Percentiles rank a stretch among this genome's conserved stretches.
Conservation (phyloP, 495 filamentous ascomycete genomes). For the Astrothelium subdiscretum region DNA sequence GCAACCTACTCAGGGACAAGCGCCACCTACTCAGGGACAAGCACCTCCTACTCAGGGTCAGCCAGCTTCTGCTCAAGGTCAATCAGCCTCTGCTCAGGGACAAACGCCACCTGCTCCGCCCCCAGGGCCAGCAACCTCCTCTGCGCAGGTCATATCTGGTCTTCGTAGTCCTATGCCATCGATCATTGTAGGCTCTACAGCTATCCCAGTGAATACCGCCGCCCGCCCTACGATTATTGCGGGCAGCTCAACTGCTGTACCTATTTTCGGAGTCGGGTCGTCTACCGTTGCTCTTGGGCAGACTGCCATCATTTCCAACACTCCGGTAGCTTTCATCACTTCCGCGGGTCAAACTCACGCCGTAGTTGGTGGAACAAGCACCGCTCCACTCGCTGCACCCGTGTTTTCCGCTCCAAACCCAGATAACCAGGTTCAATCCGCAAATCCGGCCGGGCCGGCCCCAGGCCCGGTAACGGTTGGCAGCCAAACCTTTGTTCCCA, state of each 20-base stretch:
- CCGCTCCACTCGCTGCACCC: not conserved
- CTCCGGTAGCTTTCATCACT: not conserved
- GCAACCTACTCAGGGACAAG: too few relatives aligned
- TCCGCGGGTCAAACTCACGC: not conserved
- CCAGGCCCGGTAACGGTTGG: not conserved
- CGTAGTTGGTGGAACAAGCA: not conserved
- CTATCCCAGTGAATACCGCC: not conserved
- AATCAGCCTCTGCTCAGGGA: not conserved
- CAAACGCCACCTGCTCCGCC: not conserved
- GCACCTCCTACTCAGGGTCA: not conserved
- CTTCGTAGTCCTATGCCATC: not conserved
- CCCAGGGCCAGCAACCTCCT: not conserved
- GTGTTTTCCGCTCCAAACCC: not conserved
- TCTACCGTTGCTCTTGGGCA: not conserved
- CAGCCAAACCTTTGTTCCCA: not conserved
- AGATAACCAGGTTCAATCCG: not conserved
- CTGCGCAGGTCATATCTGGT: not conserved
- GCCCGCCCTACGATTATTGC: not conserved
- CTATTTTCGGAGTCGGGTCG: not conserved
- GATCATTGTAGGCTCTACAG: not conserved
- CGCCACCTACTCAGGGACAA: not conserved
- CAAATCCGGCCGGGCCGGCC: not conserved
- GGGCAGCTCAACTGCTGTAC: not conserved
- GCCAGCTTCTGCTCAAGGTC: not conserved
- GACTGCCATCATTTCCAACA: not conserved